Base-by-base conservation (phyloP, 2,329 filamentous ascomycete genomes). In the Knufia fluminis region DNA sequence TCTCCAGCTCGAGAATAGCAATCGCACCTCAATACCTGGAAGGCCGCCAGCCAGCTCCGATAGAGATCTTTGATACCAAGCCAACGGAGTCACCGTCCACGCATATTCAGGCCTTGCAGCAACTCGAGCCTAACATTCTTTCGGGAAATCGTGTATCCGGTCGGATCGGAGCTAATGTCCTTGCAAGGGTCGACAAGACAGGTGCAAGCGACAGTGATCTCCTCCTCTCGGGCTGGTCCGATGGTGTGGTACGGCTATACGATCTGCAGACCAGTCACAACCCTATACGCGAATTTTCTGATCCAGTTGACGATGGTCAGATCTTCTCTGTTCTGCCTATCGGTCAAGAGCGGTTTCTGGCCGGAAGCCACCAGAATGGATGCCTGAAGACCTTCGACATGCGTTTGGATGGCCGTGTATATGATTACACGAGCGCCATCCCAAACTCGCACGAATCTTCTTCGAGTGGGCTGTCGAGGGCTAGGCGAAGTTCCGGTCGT, bases 371-470 rank as follows among this genome's bases (percentile, higher is more conserved):
- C 2, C 70, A 74, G 43, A 76, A 82, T 60, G 74, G 71, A 39
- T 68, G 81, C 45, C 64, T 83, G 39, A 82, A 82, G 56, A 66
- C 82, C 3, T 83, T 80, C 55, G 79, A 84, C 56, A 60, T 83
- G 38, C 76, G 80, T 20, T 67, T 79, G 58, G 57, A 67, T 24
- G 67, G 66, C 2, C 62, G 66, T 36, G 55, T 63, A 1, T 73
- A 73, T 51, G 62, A 54, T 16, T 56, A 59, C 44, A 50, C 52
- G 7, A 46, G 51, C 20, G 51, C 56, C 17, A 39, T 16, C 28
- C 43, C 8, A 41, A 47, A 45, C 16, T 26, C 28, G 16, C 17
- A 32, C 9, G 6, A 16, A 12, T 6, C 20, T 3, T 3, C 22
- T 4, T 26, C 23, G 22, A 16, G 28, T 28, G 6, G 16, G 14